Evolutionary conservation across 768 basidiomycete species (phyloP).

Genomic region (Daedaleopsis nitida): DNA sequence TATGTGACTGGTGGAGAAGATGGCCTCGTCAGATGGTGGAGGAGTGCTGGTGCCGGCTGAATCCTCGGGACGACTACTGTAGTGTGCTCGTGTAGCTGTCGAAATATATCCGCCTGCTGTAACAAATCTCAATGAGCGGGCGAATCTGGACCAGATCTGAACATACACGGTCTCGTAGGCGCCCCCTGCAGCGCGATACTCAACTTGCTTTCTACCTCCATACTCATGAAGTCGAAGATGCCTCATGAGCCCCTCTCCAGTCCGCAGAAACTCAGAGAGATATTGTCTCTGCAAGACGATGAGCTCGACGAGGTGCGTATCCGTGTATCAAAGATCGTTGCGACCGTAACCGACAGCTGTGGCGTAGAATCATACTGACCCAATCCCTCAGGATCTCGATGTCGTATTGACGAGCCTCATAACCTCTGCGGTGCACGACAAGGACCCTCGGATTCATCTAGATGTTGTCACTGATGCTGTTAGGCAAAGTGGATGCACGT

Average conservation of each 20-base stretch:
- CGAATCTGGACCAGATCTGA: too few species aligned
- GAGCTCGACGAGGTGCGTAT: slow-evolving; percentile 16
- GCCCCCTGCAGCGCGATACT: too few species aligned
- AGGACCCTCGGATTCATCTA: slow-evolving; percentile 15
- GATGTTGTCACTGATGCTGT: slow-evolving; percentile 14
- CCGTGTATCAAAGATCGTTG: too few species aligned
- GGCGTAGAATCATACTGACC: neutral
- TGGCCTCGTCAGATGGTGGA: slow-evolving; percentile 76
- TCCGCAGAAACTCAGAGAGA: neutral
- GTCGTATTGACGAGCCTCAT: slow-evolving; percentile 22
- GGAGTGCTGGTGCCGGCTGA: slow-evolving; percentile 59
- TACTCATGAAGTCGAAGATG: neutral
- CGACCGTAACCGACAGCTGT: neutral
- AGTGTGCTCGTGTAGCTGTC: neutral
- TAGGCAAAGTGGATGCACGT: slow-evolving; percentile 11
- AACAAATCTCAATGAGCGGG: too few species aligned
- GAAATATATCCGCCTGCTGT: neutral
- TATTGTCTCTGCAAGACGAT: neutral
- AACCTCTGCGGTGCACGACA: slow-evolving; percentile 19
- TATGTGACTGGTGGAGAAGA: slow-evolving; percentile 80
- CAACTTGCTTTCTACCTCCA: neutral
- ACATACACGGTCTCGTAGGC: too few species aligned
- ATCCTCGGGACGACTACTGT: neutral
- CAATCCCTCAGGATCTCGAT: slow-evolving; percentile 19
- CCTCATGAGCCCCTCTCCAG: neutral